These are phyloP conservation scores for Canariomyces notabilis DNA, from an alignment of 2,329 filamentous ascomycete genomes.

Conservation along the genomic window DNA sequence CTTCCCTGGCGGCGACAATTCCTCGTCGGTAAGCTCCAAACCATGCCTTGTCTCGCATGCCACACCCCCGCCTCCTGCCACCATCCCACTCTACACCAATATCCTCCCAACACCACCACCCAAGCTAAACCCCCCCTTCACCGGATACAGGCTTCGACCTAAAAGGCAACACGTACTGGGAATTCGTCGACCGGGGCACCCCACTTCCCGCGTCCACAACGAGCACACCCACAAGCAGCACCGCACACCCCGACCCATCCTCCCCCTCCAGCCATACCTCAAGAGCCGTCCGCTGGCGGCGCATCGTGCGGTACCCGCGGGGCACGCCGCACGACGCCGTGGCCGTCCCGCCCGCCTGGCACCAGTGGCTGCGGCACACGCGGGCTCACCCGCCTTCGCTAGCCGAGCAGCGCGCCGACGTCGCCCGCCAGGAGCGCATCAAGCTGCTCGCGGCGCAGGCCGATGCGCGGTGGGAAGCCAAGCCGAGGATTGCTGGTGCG, in stretches of 20 bases:
- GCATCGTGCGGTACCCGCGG: conserved; percentile 56
- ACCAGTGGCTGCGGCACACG: conserved; percentile 63
- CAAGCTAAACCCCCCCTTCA: not conserved
- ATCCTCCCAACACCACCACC: not conserved
- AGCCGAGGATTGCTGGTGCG: conserved; percentile 45
- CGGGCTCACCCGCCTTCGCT: conserved; percentile 51
- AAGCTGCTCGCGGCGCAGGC: conserved; percentile 55
- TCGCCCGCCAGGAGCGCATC: conserved; percentile 48
- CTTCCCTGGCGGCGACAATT: conserved; percentile 61
- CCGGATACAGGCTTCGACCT: conserved; percentile 60
- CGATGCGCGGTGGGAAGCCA: conserved; percentile 59
- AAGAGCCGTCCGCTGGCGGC: conserved; percentile 45
- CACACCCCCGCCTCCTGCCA: not conserved
- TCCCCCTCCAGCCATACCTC: not conserved
- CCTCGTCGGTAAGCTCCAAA: conserved; percentile 46
- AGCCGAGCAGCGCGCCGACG: conserved; percentile 51
- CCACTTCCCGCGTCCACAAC: conserved; percentile 23
- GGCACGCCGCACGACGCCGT: conserved; percentile 51
- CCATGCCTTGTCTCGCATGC: conserved; percentile 1
- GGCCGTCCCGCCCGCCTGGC: conserved; percentile 57
- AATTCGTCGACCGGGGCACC: conserved; percentile 51
- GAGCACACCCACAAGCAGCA: not conserved
- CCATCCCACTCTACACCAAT: conserved; percentile 3
- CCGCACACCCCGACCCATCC: not conserved
- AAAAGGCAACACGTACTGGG: conserved; percentile 64